Percentiles rank a stretch among this genome's conserved stretches.
phyloP scores from a whole-genome alignment of 169 alveolate species.

The Plasmodium gallinaceum region DNA sequence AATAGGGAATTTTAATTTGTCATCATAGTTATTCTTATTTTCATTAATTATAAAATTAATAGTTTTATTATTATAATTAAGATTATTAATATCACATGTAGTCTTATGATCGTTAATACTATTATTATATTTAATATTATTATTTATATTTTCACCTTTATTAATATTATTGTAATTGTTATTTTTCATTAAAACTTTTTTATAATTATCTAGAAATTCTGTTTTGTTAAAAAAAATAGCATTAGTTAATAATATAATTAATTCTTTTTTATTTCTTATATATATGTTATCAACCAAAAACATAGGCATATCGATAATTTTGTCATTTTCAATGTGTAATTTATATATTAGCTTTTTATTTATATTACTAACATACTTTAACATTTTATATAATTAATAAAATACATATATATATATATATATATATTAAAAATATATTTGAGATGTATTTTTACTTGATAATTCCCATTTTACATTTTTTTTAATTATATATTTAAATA shows the following conservation, averaged over 20 bases:
- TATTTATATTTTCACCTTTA: not conserved
- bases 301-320: constrained; percentile 72
- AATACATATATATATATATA: not conserved
- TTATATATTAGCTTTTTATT: constrained; percentile 57
- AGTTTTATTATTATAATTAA: not conserved
- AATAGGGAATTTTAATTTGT: not conserved
- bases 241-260: constrained; percentile 23
- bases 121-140: not conserved
- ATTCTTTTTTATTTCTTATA: constrained; percentile 61
- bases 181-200: constrained; percentile 31
- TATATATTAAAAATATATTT: not conserved
- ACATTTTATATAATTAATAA: constrained; percentile 23
- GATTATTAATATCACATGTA: not conserved
- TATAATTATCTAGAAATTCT: constrained; percentile 48
- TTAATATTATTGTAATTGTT: not conserved
- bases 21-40: not conserved
- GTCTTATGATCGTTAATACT: not conserved
- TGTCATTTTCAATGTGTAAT: constrained; percentile 70
- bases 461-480: not conserved
- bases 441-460: not conserved
- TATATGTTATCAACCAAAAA: constrained; percentile 50
- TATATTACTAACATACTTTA: constrained; percentile 14
- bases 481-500: not conserved
- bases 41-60: not conserved
- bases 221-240: constrained; percentile 58